These are phyloP conservation scores for Epichloe gansuensis DNA, from an alignment of 2,329 filamentous ascomycete species.

Conservation along the genomic window DNA sequence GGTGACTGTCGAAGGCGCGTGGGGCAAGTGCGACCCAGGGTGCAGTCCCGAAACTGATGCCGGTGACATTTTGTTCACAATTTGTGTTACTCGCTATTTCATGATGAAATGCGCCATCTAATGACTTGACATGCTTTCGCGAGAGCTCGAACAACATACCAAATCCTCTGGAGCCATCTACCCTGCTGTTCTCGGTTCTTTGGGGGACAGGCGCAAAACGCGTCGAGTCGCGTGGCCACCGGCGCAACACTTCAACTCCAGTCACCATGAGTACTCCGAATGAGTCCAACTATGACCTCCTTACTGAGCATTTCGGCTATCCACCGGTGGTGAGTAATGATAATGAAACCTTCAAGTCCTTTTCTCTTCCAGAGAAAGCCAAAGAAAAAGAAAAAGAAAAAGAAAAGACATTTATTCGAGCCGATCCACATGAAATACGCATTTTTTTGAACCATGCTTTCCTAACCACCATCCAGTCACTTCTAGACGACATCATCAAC, in stretches of 20 bases:
- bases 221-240: constrained; percentile 12
- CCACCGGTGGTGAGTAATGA: constrained; percentile 64
- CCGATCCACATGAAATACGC: background rate
- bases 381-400: constrained; percentile 5
- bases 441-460: background rate
- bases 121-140: background rate
- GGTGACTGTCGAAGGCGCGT: background rate
- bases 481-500: constrained; percentile 98
- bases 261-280: constrained; percentile 21
- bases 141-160: background rate
- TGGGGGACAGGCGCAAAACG: background rate
- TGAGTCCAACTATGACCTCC: constrained; percentile 49
- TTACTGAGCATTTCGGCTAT: constrained; percentile 94
- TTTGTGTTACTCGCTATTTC: background rate
- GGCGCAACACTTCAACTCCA: background rate
- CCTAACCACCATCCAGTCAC: constrained; percentile 42
- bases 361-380: background rate
- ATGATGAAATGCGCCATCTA: background rate
- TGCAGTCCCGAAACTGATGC: background rate
- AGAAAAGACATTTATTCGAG: too few relatives aligned
- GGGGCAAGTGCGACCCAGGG: background rate
- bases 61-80: background rate
- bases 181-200: background rate
- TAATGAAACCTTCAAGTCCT: constrained; percentile 2
- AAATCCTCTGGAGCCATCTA: background rate